A percentile compares a stretch with the other conserved stretches of the same genome.
Evolutionary conservation across 2,329 filamentous ascomycete genomes (phyloP).

Genomic region (Aspergillus candidus): DNA sequence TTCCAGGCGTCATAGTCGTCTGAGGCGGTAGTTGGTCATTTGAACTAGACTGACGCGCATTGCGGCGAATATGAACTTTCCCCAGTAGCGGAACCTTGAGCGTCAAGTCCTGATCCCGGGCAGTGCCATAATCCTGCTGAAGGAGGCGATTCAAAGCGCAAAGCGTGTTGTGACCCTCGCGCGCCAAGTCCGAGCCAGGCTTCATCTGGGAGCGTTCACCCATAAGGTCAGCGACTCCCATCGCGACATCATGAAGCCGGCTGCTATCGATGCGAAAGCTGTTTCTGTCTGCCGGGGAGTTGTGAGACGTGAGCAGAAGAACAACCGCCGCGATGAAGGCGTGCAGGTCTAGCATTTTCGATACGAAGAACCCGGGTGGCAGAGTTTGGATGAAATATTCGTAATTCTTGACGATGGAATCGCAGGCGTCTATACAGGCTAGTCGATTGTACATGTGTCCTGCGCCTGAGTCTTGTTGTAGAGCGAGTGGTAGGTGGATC

Average conservation of each 20-base stretch:
- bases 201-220: conserved; percentile 5
- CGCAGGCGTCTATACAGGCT: conserved; percentile 15
- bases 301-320: conserved; percentile 11
- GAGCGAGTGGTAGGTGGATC: conserved; percentile 10
- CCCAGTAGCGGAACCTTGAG: conserved; percentile 14
- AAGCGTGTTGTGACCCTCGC: conserved; percentile 6
- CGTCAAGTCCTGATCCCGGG: conserved; percentile 4
- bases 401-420: conserved; percentile 9
- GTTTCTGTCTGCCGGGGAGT: conserved; percentile 3
- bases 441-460: conserved; percentile 12
- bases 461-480: conserved; percentile 8
- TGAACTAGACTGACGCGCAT: not conserved
- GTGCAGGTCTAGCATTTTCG: conserved; percentile 12
- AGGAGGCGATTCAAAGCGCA: conserved; percentile 9
- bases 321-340: conserved; percentile 12
- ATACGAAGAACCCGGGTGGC: conserved; percentile 10
- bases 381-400: conserved; percentile 9
- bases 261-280: conserved; percentile 7
- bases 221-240: conserved; percentile 8
- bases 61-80: conserved; percentile 15
- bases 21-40: not conserved
- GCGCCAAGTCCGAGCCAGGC: conserved; percentile 6
- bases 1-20: not conserved
- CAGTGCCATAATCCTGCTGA: conserved; percentile 4
- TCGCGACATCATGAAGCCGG: conserved; percentile 3